These are phyloP conservation scores for Berkeleyomyces basicola DNA, from an alignment of 2,329 filamentous ascomycete species.

Conservation along the genomic window DNA sequence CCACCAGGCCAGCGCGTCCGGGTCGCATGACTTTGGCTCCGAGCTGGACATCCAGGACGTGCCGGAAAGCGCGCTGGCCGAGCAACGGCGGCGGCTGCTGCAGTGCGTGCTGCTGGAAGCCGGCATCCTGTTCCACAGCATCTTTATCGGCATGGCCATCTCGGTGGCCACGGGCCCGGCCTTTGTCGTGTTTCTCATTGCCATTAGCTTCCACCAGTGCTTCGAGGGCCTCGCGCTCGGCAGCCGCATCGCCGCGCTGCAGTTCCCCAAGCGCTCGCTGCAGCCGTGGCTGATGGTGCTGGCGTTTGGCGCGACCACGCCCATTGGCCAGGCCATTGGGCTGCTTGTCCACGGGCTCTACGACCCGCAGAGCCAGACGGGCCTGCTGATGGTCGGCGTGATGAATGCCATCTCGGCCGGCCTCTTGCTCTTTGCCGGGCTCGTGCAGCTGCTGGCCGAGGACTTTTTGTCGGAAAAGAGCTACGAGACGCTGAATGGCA, in stretches of 20 bases:
- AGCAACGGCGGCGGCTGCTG: conserved; percentile 50
- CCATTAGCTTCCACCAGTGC: conserved; percentile 72
- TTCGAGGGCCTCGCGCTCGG: conserved; percentile 75
- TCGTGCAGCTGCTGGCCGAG: conserved; percentile 72
- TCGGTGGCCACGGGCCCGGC: conserved; percentile 65
- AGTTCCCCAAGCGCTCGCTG: conserved; percentile 55
- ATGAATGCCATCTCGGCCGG: conserved; percentile 79
- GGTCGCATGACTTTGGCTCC: conserved; percentile 16
- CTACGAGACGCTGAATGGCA: conserved; percentile 48
- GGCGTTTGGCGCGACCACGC: conserved; percentile 61
- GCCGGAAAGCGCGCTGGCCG: conserved; percentile 26
- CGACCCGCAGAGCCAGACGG: conserved; percentile 58
- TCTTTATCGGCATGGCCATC: conserved; percentile 78
- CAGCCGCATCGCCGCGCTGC: conserved; percentile 59
- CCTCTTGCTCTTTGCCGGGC: conserved; percentile 61
- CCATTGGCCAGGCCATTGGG: conserved; percentile 69
- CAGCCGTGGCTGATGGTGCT: conserved; percentile 75
- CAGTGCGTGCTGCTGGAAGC: conserved; percentile 70
- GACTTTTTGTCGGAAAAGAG: conserved; percentile 68
- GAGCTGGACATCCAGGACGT: conserved; percentile 11
- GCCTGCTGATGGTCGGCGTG: conserved; percentile 66
- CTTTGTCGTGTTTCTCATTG: conserved; percentile 64
- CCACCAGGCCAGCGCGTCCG: conserved; percentile 17
- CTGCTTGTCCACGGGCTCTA: conserved; percentile 63
- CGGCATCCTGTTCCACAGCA: conserved; percentile 68